Conservation (phyloP, 2,329 filamentous ascomycete species). For the Alternaria gansuensis region DNA sequence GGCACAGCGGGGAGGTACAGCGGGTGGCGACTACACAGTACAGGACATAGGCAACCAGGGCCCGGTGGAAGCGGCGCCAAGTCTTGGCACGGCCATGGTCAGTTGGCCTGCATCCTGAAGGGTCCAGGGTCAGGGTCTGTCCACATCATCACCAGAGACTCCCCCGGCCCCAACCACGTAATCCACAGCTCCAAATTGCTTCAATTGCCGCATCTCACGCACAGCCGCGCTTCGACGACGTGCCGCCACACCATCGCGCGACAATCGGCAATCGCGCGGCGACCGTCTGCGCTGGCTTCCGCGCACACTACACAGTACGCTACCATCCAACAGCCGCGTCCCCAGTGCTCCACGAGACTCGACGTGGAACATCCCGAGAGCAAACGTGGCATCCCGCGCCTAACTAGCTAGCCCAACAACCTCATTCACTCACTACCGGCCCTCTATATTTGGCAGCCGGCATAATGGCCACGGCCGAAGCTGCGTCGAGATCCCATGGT, state of each 20-base stretch:
- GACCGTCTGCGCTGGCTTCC: conserved; percentile 1
- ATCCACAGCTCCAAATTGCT: background rate
- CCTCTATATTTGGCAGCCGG: conserved; percentile 22
- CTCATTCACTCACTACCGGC: conserved; percentile 10
- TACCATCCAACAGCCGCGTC: background rate
- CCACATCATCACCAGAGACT: conserved; percentile 7
- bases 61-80: no score
- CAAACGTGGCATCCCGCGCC: conserved; percentile 18
- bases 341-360: conserved; percentile 9
- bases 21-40: no score
- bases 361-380: conserved; percentile 24
- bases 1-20: no score
- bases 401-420: conserved; percentile 1
- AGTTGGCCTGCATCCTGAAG: no score
- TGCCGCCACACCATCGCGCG: background rate
- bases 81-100: no score
- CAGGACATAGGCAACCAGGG: conserved; percentile 15
- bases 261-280: background rate
- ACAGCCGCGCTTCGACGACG: background rate
- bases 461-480: conserved; percentile 57
- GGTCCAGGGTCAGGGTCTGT: conserved; percentile 35
- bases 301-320: background rate
- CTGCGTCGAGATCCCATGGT: conserved; percentile 57
- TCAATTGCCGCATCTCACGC: background rate
- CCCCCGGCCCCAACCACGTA: conserved; percentile 7